Evolutionary conservation across 768 basidiomycete genomes (phyloP), one percentile per base, ranked within the genome.

Genomic region (Baorangia bicolor): DNA sequence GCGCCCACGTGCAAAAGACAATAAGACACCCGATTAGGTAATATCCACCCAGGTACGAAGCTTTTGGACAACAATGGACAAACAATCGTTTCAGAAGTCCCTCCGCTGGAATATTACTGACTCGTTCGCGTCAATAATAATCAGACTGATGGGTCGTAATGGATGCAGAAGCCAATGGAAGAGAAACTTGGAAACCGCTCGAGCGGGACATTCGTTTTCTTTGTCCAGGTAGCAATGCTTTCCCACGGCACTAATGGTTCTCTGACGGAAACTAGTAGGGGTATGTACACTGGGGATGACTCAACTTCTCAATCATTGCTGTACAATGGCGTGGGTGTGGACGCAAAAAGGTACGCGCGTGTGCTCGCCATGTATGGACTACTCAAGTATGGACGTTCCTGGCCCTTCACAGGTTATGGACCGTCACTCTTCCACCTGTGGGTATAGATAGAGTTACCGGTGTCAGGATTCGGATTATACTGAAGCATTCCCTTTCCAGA

Each of bases 61-160:
- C 35, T 53, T 30, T 58, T 56, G 62, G 41, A 64, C 38, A 67
- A 67, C 59, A 69, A 52, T 50, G 38, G 38, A 51, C 64, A 63
- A 63, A 57, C 54, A 55, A 55, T 10, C 28, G 25, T 21, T n/a
- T n/a, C n/a, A n/a, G n/a, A n/a, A n/a, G n/a, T n/a, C n/a, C n/a
- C n/a, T n/a, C n/a, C n/a, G n/a, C n/a, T n/a, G n/a, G n/a, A n/a
- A n/a, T n/a, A n/a, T n/a, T n/a, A n/a, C n/a, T n/a, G n/a, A n/a
- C n/a, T n/a, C n/a, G n/a, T n/a, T n/a, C n/a, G n/a, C n/a, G n/a
- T n/a, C n/a, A n/a, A n/a, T n/a, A n/a, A n/a, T n/a, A n/a, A n/a
- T n/a, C n/a, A n/a, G n/a, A n/a, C n/a, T n/a, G n/a, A n/a, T n/a
- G n/a, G n/a, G n/a, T n/a, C n/a, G n/a, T n/a, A n/a, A n/a, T 25